Evolutionary conservation across 2,329 filamentous ascomycete genomes (phyloP).

Genomic region (Aspergillus intermedius): DNA sequence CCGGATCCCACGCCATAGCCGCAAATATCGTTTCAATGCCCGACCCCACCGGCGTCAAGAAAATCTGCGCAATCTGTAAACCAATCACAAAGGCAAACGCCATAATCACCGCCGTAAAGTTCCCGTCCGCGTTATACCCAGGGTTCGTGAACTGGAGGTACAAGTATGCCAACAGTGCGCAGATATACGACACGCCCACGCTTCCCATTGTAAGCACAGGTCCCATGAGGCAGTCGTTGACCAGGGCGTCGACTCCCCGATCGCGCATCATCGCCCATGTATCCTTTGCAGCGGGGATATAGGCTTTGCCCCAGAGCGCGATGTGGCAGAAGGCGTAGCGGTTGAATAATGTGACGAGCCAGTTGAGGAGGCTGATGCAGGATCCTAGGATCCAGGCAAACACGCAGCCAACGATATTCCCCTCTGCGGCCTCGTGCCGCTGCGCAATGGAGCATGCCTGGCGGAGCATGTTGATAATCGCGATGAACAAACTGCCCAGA

Average conservation of each 20-base stretch:
- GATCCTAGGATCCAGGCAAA: slow-evolving; percentile 71
- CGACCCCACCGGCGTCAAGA: slow-evolving; percentile 78
- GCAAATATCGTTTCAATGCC: slow-evolving; percentile 93
- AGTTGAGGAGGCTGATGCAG: slow-evolving; percentile 70
- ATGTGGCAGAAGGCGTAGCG: slow-evolving; percentile 91
- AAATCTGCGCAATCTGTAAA: slow-evolving; percentile 80
- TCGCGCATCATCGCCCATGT: slow-evolving; percentile 90
- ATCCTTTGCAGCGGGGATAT: slow-evolving; percentile 78
- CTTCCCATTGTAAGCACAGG: slow-evolving; percentile 69
- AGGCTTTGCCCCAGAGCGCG: slow-evolving; percentile 83
- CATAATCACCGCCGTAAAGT: slow-evolving; percentile 69
- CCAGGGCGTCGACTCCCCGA: slow-evolving; percentile 79
- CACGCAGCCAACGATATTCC: slow-evolving; percentile 61
- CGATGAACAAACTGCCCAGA: slow-evolving; percentile 76
- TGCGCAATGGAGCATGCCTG: slow-evolving; percentile 76
- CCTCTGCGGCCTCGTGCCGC: slow-evolving; percentile 56
- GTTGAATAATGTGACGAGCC: slow-evolving; percentile 84
- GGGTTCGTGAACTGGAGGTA: slow-evolving; percentile 79
- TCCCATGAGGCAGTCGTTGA: slow-evolving; percentile 80
- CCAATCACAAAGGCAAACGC: slow-evolving; percentile 86
- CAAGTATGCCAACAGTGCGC: slow-evolving; percentile 75
- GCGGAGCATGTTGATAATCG: slow-evolving; percentile 76
- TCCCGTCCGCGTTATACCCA: slow-evolving; percentile 61
- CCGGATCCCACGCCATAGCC: slow-evolving; percentile 59
- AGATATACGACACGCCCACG: slow-evolving; percentile 76